Evolutionary conservation across 176 grass and related monocot species (phyloP).

Genomic region (Paspalum vaginatum): DNA sequence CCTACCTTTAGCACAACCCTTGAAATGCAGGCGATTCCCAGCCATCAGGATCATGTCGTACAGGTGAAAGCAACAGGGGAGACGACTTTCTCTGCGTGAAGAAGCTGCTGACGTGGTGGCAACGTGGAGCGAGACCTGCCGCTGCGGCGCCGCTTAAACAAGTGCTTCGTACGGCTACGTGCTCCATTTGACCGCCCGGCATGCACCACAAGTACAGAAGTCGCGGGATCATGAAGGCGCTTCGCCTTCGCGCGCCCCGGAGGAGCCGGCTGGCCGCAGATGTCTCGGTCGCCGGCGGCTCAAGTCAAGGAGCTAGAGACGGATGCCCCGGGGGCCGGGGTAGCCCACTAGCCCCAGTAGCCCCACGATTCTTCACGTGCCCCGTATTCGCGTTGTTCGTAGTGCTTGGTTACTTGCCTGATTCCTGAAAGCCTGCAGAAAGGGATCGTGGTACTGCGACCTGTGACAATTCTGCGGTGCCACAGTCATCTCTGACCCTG

Average conservation of each 20-base stretch:
- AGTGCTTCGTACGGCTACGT: too few species aligned
- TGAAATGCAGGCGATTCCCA: slow-evolving; percentile 4
- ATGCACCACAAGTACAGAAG: too few species aligned
- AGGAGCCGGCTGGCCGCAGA: background rate
- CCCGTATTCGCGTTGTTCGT: background rate
- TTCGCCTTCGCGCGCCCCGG: background rate
- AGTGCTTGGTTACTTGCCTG: background rate
- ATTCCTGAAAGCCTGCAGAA: background rate
- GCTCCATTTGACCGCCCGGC: background rate
- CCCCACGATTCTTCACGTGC: background rate
- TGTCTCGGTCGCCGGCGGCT: slow-evolving; percentile 23
- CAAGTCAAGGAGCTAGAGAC: background rate
- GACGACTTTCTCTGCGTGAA: background rate
- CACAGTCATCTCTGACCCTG: background rate
- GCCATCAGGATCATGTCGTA: background rate
- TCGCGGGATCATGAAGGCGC: slow-evolving; percentile 34
- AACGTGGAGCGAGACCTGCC: background rate
- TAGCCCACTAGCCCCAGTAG: too few species aligned
- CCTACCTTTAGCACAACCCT: background rate
- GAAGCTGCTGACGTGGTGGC: background rate
- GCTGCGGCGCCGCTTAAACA: background rate
- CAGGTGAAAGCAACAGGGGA: background rate
- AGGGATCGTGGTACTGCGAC: background rate
- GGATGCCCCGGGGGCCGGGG: too few species aligned
- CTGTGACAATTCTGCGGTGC: background rate